Evolutionary conservation across 2,329 filamentous ascomycete species (phyloP), one percentile per base, ranked within the genome.

Genomic region (Hortaea sp.): DNA sequence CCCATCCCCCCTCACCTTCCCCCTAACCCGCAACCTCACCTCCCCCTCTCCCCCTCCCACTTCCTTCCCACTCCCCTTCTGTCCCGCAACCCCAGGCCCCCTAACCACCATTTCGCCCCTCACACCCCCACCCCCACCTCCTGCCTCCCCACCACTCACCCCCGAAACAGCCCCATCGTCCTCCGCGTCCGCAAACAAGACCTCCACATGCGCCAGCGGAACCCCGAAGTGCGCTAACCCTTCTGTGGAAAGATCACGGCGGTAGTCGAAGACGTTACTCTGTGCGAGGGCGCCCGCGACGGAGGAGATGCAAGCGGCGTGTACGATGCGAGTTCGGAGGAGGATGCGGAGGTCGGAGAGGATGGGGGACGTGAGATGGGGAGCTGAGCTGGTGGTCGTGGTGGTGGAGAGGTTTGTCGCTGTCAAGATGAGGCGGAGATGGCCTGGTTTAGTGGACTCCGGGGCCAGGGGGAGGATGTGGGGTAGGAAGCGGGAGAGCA

Each of bases 251-350:
- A 27, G 10, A 7, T 70, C 43, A 75, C 73, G 54, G 42, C 90
- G 74, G 65, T 97, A 97, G 63, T 97, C 90, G 61, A 86, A 94
- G 35, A 89, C 75, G 50, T 86, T 82, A 6, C 86, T 94, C 68
- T 97, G 90, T 1, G 84, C 73, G n/a, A 94, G 78, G 1, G 89
- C 84, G 34, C 92, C 92, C 2, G 89, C 90, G n/a, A 97, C 85
- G 50, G 79, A 78, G 27, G 87, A 73, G 1, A 85, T 81, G 12
- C 88, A 85, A 45, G 98, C 73, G 3, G 88, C 89, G 64, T 97
- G 95, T 43, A 94, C 74, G 47, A 95, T 74, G 43, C 88, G 79
- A 1, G 88, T 83, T 29, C 84, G 79, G 1, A 85, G 86, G 64
- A 88, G 86, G 44, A 94, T 76, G 40, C 89, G 81, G 47, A 97